phyloP scores from a whole-genome alignment of 2,329 filamentous ascomycete species.

The Botrytis paeoniae region DNA sequence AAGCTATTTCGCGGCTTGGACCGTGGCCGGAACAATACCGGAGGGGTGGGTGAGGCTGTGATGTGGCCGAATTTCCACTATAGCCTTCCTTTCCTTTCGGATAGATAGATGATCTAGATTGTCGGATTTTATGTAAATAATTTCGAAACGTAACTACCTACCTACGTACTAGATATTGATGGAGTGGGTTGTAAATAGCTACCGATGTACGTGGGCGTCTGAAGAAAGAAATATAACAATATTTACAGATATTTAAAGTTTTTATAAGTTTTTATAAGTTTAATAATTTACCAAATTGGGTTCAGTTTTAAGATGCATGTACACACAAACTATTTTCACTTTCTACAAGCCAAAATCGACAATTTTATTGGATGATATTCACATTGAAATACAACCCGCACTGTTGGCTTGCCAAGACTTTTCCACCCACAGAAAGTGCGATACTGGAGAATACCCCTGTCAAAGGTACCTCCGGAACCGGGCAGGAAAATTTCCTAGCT shows the following conservation, averaged over 20 bases:
- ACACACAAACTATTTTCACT: not conserved
- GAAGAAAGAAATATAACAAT: too few species aligned
- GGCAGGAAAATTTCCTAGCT: conserved; percentile 10
- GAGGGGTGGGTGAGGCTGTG: conserved; percentile 5
- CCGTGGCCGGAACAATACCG: not conserved
- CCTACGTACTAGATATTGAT: not conserved
- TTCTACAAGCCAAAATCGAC: not conserved
- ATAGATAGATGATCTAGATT: not conserved
- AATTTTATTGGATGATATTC: not conserved
- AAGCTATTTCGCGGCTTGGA: conserved; percentile 1
- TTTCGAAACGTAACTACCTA: not conserved
- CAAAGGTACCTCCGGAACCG: conserved; percentile 9
- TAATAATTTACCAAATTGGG: not conserved
- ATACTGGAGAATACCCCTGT: conserved; percentile 18
- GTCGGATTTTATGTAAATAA: not conserved
- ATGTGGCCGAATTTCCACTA: not conserved
- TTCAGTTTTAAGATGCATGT: not conserved
- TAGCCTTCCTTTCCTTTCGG: not conserved
- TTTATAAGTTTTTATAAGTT: not conserved
- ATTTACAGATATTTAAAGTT: not conserved
- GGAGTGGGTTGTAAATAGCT: too few species aligned
- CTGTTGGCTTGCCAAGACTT: conserved; percentile 4
- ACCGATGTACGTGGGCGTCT: too few species aligned
- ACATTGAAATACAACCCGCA: not conserved
- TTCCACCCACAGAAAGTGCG: not conserved